Conservation (phyloP, 305 asterid species). For the Striga hermonthica region DNA sequence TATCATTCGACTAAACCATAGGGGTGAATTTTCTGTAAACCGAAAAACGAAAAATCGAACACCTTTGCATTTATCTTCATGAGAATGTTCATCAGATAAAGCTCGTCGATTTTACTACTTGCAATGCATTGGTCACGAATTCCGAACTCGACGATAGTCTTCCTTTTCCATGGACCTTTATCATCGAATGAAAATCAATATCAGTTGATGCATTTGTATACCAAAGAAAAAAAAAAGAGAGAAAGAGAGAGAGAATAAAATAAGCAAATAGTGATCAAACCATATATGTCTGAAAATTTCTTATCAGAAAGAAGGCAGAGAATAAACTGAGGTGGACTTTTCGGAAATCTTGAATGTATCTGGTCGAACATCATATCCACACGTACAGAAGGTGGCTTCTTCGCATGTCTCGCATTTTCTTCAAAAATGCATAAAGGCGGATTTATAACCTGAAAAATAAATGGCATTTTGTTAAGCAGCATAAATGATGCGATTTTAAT, state of each 20-base stretch:
- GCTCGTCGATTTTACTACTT: slow-evolving; percentile 36
- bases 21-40: neutral
- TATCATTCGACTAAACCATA: slow-evolving; percentile 1
- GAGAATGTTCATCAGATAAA: slow-evolving; percentile 39
- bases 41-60: neutral
- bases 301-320: slow-evolving; percentile 68
- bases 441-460: slow-evolving; percentile 39
- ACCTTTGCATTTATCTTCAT: slow-evolving; percentile 52
- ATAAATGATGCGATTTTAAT: slow-evolving; percentile 15
- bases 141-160: slow-evolving; percentile 44
- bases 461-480: neutral
- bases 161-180: slow-evolving; percentile 56
- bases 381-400: slow-evolving; percentile 52
- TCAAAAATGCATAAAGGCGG: slow-evolving; percentile 53
- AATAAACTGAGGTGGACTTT: slow-evolving; percentile 56
- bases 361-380: slow-evolving; percentile 64
- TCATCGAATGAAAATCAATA: neutral
- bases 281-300: slow-evolving; percentile 61
- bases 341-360: slow-evolving; percentile 47
- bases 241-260: too few relatives aligned
- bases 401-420: slow-evolving; percentile 45
- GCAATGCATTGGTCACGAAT: slow-evolving; percentile 46
- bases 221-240: neutral
- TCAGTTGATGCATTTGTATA: neutral
- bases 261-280: slow-evolving; percentile 33